Conservation (phyloP, 352 stramenopile species). For the Plasmopara halstedii region DNA sequence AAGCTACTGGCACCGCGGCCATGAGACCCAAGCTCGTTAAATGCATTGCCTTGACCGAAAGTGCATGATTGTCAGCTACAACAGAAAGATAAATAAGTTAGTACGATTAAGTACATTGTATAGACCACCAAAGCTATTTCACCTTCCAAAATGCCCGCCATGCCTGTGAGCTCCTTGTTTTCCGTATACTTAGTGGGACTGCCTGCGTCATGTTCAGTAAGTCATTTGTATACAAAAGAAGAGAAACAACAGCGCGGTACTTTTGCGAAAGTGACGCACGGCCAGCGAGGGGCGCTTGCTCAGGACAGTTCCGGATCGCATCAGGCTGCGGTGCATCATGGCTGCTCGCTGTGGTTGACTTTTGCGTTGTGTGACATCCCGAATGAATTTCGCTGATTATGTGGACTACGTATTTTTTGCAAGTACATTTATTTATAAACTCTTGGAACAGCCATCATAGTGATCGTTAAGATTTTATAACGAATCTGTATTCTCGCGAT, state of each 20-base stretch:
- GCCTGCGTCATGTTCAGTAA: constrained; percentile 15
- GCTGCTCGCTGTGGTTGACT: constrained; percentile 3
- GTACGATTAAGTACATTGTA: background rate
- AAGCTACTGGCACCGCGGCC: constrained; percentile 52
- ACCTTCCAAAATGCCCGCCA: constrained; percentile 70
- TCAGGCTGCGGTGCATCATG: constrained; percentile 45
- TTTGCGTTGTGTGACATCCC: constrained; percentile 9
- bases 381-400: too few relatives aligned
- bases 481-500: too few relatives aligned
- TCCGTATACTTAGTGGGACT: constrained; percentile 62
- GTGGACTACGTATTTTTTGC: too few relatives aligned
- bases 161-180: constrained; percentile 66
- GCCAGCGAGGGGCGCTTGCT: constrained; percentile 22
- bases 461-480: too few relatives aligned
- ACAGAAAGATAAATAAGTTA: background rate
- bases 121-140: background rate
- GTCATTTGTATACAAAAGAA: background rate
- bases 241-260: constrained; percentile 21
- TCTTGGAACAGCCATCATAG: too few relatives aligned
- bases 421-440: too few relatives aligned
- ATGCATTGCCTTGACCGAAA: constrained; percentile 62
- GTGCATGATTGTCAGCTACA: constrained; percentile 66
- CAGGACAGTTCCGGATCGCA: constrained; percentile 31
- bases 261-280: constrained; percentile 71
- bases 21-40: constrained; percentile 48